Percentiles rank a stretch among this genome's conserved stretches.
Evolutionary conservation across 2,329 filamentous ascomycete species (phyloP).

Genomic region (Amylocarpus encephaloides): DNA sequence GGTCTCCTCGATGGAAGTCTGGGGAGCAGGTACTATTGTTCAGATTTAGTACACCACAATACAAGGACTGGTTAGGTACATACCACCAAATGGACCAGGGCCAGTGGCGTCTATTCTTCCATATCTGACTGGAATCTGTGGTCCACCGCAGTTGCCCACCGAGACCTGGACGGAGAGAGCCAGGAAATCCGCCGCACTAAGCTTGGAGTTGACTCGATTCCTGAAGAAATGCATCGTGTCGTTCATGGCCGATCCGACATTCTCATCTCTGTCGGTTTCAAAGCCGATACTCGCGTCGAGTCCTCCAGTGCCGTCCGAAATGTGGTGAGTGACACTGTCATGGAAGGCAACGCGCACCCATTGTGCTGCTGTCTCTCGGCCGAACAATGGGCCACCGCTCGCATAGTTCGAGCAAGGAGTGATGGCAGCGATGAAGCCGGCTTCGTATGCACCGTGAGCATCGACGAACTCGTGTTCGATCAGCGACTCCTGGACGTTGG

Average conservation of each 20-base stretch:
- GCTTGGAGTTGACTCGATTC: conserved; percentile 15
- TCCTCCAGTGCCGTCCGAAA: conserved; percentile 43
- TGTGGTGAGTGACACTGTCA: conserved; percentile 50
- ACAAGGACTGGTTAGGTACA: no score
- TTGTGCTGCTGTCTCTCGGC: conserved; percentile 51
- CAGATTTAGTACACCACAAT: no score
- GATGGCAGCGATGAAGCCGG: conserved; percentile 46
- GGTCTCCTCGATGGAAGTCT: conserved; percentile 47
- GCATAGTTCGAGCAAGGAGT: conserved; percentile 50
- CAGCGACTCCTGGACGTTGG: conserved; percentile 14
- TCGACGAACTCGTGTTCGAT: conserved; percentile 23
- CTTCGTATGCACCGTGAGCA: conserved; percentile 17
- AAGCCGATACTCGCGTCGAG: conserved; percentile 55
- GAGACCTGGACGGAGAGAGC: conserved; percentile 47
- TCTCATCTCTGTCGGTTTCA: conserved; percentile 48
- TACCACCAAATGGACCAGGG: conserved; percentile 37
- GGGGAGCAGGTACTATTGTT: conserved; percentile 44
- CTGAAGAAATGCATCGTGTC: conserved; percentile 18
- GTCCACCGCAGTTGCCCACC: conserved; percentile 52
- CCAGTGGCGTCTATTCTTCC: conserved; percentile 47
- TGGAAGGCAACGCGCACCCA: conserved; percentile 56
- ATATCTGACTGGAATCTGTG: conserved; percentile 43
- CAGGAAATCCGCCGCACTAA: conserved; percentile 37
- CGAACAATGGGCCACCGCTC: conserved; percentile 43
- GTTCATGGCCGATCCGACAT: conserved; percentile 47